These are phyloP conservation scores for Eucalyptus brandiana DNA, from an alignment of 345 rosid genomes.

Conservation along the genomic window DNA sequence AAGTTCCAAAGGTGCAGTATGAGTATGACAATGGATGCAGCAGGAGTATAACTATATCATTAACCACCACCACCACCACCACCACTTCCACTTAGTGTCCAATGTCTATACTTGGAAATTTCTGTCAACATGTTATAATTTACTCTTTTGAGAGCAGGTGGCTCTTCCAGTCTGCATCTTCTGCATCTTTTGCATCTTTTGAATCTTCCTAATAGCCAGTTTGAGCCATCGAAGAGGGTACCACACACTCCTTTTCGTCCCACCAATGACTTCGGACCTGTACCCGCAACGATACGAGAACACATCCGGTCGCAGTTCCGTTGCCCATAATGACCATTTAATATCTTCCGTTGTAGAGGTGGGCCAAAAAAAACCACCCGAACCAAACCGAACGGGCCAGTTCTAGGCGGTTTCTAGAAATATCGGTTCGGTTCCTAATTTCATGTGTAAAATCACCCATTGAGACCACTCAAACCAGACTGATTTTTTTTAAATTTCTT, in stretches of 20 bases:
- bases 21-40: not conserved
- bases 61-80: not conserved
- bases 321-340: not conserved
- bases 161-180: not conserved
- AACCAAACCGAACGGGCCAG: fast-evolving
- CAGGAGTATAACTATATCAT: not conserved
- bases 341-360: not conserved
- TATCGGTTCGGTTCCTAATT: too few relatives aligned
- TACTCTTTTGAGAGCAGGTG: not conserved
- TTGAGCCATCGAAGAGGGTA: not conserved
- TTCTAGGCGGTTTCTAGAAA: not conserved
- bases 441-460: not conserved
- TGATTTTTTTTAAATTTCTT: too few relatives aligned
- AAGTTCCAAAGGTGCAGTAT: not conserved
- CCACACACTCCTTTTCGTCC: not conserved
- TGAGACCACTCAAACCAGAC: too few relatives aligned
- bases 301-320: not conserved
- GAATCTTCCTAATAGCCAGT: not conserved
- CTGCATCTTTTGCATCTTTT: not conserved
- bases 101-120: not conserved
- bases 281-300: not conserved
- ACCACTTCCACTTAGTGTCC: not conserved
- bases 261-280: not conserved
- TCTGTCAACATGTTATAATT: not conserved
- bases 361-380: not conserved